Percentiles rank a stretch among this genome's conserved stretches.
These are phyloP conservation scores for Opeltia flavorubescens DNA, from an alignment of 495 filamentous ascomycete species.

Conservation along the genomic window DNA sequence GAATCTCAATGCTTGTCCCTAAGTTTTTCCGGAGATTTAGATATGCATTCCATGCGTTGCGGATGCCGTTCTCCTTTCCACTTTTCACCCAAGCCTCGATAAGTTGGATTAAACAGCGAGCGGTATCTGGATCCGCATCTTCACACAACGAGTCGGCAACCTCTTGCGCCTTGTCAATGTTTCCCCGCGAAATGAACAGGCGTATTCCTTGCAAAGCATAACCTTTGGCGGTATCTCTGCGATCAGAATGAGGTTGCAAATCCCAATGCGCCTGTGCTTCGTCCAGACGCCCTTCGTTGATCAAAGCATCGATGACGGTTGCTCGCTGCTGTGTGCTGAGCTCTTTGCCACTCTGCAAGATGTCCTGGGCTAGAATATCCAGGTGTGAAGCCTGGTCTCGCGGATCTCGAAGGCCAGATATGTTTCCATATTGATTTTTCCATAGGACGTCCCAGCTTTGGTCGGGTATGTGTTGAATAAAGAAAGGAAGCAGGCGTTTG, in stretches of 20 bases:
- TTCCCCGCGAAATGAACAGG: slow-evolving; percentile 44
- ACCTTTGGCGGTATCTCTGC: slow-evolving; percentile 33
- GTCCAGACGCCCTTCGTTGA: slow-evolving; percentile 40
- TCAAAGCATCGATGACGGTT: slow-evolving; percentile 49
- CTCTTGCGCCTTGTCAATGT: slow-evolving; percentile 48
- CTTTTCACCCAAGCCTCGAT: slow-evolving; percentile 34
- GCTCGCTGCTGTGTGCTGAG: slow-evolving; percentile 44
- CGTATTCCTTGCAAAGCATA: slow-evolving; percentile 59
- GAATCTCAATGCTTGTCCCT: slow-evolving; percentile 48
- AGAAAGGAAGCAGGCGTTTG: slow-evolving; percentile 30
- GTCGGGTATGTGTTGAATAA: slow-evolving; percentile 31
- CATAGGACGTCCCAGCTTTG: slow-evolving; percentile 43
- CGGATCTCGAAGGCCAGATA: slow-evolving; percentile 25
- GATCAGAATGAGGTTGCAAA: slow-evolving; percentile 37
- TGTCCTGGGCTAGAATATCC: slow-evolving; percentile 46
- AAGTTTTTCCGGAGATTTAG: slow-evolving; percentile 43
- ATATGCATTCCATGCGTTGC: slow-evolving; percentile 56
- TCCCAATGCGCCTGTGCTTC: slow-evolving; percentile 54
- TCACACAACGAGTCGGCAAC: slow-evolving; percentile 45
- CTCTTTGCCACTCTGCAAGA: slow-evolving; percentile 35
- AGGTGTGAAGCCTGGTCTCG: slow-evolving; percentile 44
- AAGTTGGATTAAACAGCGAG: slow-evolving; percentile 52
- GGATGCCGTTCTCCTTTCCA: slow-evolving; percentile 26
- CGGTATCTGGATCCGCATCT: slow-evolving; percentile 31
- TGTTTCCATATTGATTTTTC: slow-evolving; percentile 29